phyloP scores from a whole-genome alignment of 2,329 filamentous ascomycete species.

The Magnaporthiopsis rhizophila region DNA sequence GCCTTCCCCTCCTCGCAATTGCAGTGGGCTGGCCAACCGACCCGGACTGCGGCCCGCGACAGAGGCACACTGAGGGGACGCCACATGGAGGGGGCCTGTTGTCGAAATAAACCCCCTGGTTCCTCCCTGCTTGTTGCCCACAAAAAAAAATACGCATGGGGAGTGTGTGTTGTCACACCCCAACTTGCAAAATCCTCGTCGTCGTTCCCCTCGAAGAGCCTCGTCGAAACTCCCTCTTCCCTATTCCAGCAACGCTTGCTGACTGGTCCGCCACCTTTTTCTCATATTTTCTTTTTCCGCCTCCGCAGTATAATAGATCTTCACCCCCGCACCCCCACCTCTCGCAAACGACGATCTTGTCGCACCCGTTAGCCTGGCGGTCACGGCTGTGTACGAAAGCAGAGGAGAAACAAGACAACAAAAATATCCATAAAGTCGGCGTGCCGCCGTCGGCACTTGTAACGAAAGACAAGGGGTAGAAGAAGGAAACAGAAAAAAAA shows the following conservation, averaged over 20 bases:
- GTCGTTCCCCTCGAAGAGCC: neutral
- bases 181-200: neutral
- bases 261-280: neutral
- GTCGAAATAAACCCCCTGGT: neutral
- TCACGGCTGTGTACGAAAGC: slow-evolving; percentile 30
- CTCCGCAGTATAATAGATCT: slow-evolving; percentile 1
- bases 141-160: neutral
- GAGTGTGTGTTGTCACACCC: neutral
- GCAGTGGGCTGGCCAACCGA: neutral
- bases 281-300: neutral
- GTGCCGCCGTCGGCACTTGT: neutral
- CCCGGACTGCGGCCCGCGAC: neutral
- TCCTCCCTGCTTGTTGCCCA: neutral
- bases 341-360: neutral
- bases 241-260: neutral
- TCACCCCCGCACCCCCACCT: neutral
- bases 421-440: neutral
- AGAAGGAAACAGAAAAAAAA: neutral
- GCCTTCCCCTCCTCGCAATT: neutral
- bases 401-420: slow-evolving; percentile 7
- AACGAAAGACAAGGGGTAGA: neutral
- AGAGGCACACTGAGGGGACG: neutral
- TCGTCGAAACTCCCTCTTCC: neutral
- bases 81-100: neutral
- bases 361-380: neutral